Evolutionary conservation across 345 rosid species (phyloP).

Genomic region (Theobroma cacao): DNA sequence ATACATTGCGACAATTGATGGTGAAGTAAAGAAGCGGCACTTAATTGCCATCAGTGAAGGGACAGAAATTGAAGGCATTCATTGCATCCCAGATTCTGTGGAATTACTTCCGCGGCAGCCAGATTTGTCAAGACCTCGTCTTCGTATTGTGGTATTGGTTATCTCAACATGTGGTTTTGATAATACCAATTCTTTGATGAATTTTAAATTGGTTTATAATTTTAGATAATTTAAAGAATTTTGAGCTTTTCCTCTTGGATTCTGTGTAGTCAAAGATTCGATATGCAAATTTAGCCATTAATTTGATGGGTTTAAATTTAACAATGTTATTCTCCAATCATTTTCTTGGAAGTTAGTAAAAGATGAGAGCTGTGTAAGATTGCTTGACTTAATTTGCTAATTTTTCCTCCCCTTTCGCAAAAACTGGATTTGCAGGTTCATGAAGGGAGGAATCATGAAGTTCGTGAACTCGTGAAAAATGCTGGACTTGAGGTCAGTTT

Average conservation of each 20-base stretch:
- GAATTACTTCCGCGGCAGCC: constrained; percentile 81
- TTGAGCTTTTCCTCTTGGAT: background rate
- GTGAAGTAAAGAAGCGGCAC: constrained; percentile 63
- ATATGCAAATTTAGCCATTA: background rate
- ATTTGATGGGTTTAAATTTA: background rate
- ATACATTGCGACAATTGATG: constrained; percentile 75
- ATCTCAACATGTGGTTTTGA: constrained; percentile 5
- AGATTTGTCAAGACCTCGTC: constrained; percentile 60
- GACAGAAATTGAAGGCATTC: constrained; percentile 69
- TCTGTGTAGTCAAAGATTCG: background rate
- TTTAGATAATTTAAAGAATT: background rate
- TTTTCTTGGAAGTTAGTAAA: background rate
- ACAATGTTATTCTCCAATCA: background rate
- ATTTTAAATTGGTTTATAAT: background rate
- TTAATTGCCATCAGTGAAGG: constrained; percentile 71
- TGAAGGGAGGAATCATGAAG: constrained; percentile 97
- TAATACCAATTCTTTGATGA: background rate
- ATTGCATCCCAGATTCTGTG: constrained; percentile 83
- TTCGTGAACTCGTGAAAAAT: constrained; percentile 88
- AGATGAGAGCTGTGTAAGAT: background rate
- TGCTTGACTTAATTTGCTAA: background rate
- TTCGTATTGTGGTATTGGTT: constrained; percentile 77
- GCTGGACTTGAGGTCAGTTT: constrained; percentile 93
- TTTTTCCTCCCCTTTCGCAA: background rate
- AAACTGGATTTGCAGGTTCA: constrained; percentile 62